A percentile compares a stretch with the other conserved stretches of the same genome.
phyloP scores from a whole-genome alignment of 2,329 filamentous ascomycete genomes.

The Penicillium sp. region DNA sequence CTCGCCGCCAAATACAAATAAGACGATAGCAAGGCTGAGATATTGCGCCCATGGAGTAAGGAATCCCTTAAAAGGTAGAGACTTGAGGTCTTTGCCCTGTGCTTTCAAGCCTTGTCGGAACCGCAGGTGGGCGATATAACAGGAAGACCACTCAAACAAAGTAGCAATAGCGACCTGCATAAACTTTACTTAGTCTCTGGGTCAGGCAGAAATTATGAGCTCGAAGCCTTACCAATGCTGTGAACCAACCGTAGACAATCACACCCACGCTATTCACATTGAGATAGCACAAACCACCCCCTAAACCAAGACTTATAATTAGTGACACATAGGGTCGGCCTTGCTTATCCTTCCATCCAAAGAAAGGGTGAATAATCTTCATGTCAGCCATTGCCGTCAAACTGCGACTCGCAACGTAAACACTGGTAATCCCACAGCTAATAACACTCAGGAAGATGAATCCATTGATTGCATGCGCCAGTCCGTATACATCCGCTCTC shows the following conservation, averaged over 20 bases:
- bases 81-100: constrained; percentile 29
- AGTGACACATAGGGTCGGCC: constrained; percentile 38
- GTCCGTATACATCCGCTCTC: constrained; percentile 33
- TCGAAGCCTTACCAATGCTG: constrained; percentile 26
- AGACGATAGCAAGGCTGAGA: constrained; percentile 28
- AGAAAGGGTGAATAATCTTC: constrained; percentile 26
- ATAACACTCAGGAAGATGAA: constrained; percentile 42
- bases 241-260: constrained; percentile 40
- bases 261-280: constrained; percentile 33
- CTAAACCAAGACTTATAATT: constrained; percentile 31
- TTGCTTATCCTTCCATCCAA: constrained; percentile 26
- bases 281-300: constrained; percentile 39
- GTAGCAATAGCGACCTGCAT: constrained; percentile 34
- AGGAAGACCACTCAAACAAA: constrained; percentile 33
- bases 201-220: not conserved
- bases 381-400: constrained; percentile 38
- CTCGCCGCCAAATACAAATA: constrained; percentile 36
- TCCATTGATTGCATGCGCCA: constrained; percentile 38
- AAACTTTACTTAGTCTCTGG: too few relatives aligned
- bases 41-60: constrained; percentile 33
- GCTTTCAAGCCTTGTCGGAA: constrained; percentile 34
- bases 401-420: constrained; percentile 39
- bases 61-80: constrained; percentile 31
- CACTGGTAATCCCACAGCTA: constrained; percentile 39
- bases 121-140: constrained; percentile 33